Evolutionary conservation across 2,329 filamentous ascomycete species (phyloP), one percentile per base, ranked within the genome.

Genomic region (Nemania abortiva): DNA sequence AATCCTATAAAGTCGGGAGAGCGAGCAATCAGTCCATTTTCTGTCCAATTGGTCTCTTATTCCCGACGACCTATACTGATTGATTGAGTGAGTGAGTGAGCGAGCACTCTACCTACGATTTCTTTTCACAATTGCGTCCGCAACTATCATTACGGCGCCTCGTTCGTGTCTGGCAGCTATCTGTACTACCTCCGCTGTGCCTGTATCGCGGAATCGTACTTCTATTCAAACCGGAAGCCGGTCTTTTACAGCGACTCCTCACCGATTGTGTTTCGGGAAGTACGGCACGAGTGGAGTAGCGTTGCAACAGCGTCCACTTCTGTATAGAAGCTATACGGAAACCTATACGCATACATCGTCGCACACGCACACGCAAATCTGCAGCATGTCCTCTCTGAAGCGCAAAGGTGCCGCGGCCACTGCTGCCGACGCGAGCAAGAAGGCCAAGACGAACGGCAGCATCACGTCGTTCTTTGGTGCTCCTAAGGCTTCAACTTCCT

Each of bases 391-490:
- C 56, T 83, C 86, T 11, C 81, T 89, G 71, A 94, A 94, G 82
- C 90, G 92, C 74, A 92, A 92, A 82, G 87, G 87, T 52, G 84
- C 81, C 65, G 82, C 81, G 65, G 82, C 81, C 6, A 77, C 81
- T 11, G 80, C 80, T 31, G 72, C 79, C 0, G 89, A 91, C 52
- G 77, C 85, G 34, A 94, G 93, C 54, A 95, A 95, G 80, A 95
- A 94, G 79, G 78, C 89, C 67, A 94, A 91, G 81, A 84, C 87
- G 62, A 91, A 96, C 77, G 89, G 86, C 70, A 94, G 86, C 82
- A 97, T 99, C 77, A 95, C 91, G 31, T 92, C 94, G 18, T 98
- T 98, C 86, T 98, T 99, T 77, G 88, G 89, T 15, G 85, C 88
- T 20, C 90, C 94, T 6, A 92, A 91, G 78, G 74, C 78, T 11